Base-by-base conservation (phyloP, 176 grass and related monocot species). In the Poa pratensis region DNA sequence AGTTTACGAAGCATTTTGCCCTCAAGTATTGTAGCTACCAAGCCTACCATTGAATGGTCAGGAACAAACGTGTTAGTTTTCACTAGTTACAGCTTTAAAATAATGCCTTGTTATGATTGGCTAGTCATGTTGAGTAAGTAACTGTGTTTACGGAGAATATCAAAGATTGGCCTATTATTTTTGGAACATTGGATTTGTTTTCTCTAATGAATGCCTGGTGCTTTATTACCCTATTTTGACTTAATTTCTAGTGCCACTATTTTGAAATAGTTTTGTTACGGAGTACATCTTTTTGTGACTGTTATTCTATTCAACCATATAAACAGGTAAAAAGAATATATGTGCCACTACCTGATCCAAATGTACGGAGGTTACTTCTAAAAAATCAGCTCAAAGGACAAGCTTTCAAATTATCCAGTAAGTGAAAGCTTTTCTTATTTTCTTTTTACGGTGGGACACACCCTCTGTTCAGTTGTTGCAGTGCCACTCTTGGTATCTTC, bases 301-400 rank as follows among this genome's bases (percentile, higher is more conserved):
- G 17, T 2, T 39, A 51, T 57, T 50, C 0, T 78, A 69, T 87
- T 68, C 9, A 79, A 84, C 34, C 16, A 62, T 70, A 15, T 82
- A 77, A 90, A 79, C 65, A 98, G 96, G 96, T 98, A 53, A 98
- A 98, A 63, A 95, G 96, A 83, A 94, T 98, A 92, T 98, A 98
- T 87, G 86, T 98, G 58, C 93, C 96, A 69, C 73, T 98, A 64
- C 96, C 96, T 37, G 91, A 98, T 86, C 80, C 66, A 83, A 91
- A 75, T 82, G 85, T 98, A 23, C 84, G 96, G 63, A 98, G 45
- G 69, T 82, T 94, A 34, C 91, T 98, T 81, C 87, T 98, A 35
- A 94, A 94, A 90, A 98, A 89, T 82, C 91, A 94, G 88, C 93
- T 98, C n/a, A 95, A 86, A 91, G 96, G 93, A 28, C 93, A 92